Conservation (phyloP, 2,329 filamentous ascomycete genomes). For the Cladophialophora carrionii region DNA sequence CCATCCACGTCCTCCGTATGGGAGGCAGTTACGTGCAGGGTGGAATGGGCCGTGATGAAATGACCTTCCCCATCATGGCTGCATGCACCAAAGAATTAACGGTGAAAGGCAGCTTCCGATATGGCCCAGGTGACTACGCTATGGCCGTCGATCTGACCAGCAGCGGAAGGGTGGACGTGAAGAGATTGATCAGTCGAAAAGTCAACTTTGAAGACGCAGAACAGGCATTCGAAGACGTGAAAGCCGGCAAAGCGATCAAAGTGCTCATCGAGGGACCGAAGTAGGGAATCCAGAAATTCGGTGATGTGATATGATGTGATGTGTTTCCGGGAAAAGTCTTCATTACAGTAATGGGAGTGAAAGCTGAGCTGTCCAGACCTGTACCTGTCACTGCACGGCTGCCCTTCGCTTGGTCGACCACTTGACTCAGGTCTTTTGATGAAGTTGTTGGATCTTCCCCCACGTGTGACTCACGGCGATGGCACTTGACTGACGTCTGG, state of each 20-base stretch:
- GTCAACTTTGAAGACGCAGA: slow-evolving; percentile 83
- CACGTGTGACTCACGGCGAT: neutral
- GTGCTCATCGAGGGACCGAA: slow-evolving; percentile 50
- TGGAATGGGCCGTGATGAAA: slow-evolving; percentile 86
- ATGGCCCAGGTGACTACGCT: slow-evolving; percentile 84
- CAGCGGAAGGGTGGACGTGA: slow-evolving; percentile 70
- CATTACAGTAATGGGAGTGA: neutral
- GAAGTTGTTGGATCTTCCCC: neutral
- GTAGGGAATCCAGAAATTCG: slow-evolving; percentile 7
- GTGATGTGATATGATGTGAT: neutral
- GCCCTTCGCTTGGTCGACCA: neutral
- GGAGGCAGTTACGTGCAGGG: slow-evolving; percentile 82
- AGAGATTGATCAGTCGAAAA: slow-evolving; percentile 75
- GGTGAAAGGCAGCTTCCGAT: slow-evolving; percentile 84
- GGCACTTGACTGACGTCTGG: neutral
- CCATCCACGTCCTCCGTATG: slow-evolving; percentile 69
- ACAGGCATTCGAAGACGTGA: slow-evolving; percentile 83
- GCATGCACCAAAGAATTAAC: slow-evolving; percentile 88
- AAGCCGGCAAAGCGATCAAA: slow-evolving; percentile 69
- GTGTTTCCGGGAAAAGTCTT: neutral
- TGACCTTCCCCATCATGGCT: slow-evolving; percentile 89
- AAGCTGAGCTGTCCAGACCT: neutral
- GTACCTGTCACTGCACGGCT: neutral
- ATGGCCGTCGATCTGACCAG: slow-evolving; percentile 78
- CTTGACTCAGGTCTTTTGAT: neutral